These are phyloP conservation scores for Suillus sp. DNA, from an alignment of 768 basidiomycete genomes.

Conservation along the genomic window DNA sequence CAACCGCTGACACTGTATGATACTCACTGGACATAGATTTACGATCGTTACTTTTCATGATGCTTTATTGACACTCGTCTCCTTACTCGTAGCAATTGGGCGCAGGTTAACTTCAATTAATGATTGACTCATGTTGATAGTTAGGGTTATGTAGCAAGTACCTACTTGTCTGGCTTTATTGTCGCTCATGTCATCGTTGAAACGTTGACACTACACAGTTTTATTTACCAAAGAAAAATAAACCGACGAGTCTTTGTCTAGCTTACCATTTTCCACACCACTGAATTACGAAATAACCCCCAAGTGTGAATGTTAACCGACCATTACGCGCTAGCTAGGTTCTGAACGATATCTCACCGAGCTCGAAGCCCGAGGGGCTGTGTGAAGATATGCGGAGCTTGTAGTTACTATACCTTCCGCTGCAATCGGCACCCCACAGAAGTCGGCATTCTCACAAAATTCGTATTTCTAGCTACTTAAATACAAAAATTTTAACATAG, in stretches of 20 bases:
- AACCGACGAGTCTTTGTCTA: neutral
- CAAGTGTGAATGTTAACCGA: neutral
- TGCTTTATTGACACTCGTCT: neutral
- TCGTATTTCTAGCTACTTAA: too few species aligned
- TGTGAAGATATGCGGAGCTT: neutral
- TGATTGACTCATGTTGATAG: neutral
- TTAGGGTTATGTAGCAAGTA: neutral
- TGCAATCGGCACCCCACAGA: too few species aligned
- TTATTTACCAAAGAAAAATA: neutral
- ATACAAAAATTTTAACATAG: too few species aligned
- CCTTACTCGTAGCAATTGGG: neutral
- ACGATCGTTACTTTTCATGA: constrained; percentile 3
- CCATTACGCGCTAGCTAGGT: neutral
- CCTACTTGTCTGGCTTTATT: neutral
- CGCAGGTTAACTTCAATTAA: neutral
- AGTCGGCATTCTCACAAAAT: too few species aligned
- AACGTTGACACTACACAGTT: neutral
- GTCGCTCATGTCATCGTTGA: neutral
- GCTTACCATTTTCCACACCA: neutral
- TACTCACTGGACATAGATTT: neutral
- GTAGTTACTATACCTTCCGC: too few species aligned
- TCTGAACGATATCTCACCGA: neutral
- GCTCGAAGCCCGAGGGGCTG: neutral
- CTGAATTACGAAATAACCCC: neutral
- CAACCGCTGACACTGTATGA: neutral